A percentile compares a stretch with the other conserved stretches of the same genome.
phyloP scores from a whole-genome alignment of 2,329 filamentous ascomycete genomes.

The Verticillium alfalfae region DNA sequence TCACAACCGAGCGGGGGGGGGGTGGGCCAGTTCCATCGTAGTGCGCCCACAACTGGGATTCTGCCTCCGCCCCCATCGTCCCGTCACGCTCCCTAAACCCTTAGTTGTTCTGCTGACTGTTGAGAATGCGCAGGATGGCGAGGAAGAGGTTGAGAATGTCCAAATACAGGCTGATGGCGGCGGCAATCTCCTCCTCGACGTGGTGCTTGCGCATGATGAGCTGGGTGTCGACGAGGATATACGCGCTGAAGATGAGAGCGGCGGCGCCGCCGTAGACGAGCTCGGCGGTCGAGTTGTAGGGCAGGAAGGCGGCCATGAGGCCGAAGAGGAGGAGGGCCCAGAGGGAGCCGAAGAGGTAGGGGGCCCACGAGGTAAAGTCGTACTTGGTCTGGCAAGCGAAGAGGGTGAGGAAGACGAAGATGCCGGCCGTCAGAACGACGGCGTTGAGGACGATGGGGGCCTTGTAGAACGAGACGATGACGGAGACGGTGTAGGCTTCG shows the following conservation, averaged over 20 bases:
- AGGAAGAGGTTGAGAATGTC: conserved; percentile 98
- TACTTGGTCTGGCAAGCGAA: conserved; percentile 98
- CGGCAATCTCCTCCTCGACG: conserved; percentile 96
- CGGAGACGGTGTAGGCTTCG: conserved; percentile 89
- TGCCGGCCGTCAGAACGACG: conserved; percentile 77
- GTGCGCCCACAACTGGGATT: no score
- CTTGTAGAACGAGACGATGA: conserved; percentile 88
- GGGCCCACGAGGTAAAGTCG: conserved; percentile 96
- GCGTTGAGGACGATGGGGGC: conserved; percentile 82
- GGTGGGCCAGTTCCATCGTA: no score
- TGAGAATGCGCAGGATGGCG: conserved; percentile 89
- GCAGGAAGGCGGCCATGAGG: conserved; percentile 89
- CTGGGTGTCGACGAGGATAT: conserved; percentile 96
- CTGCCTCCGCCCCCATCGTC: no score
- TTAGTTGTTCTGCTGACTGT: conserved; percentile 92
- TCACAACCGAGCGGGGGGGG: no score
- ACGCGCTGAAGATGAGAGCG: conserved; percentile 86
- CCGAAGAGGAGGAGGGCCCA: conserved; percentile 91
- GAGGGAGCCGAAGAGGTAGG: conserved; percentile 84
- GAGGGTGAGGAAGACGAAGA: conserved; percentile 72
- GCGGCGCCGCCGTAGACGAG: conserved; percentile 77
- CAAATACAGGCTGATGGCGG: conserved; percentile 89
- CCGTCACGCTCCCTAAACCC: not conserved
- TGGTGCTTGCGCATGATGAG: conserved; percentile 93
- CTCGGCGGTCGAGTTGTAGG: conserved; percentile 73